phyloP scores from a whole-genome alignment of 192 early-diverging fungal genomes.

The Blastocladiella britannica region DNA sequence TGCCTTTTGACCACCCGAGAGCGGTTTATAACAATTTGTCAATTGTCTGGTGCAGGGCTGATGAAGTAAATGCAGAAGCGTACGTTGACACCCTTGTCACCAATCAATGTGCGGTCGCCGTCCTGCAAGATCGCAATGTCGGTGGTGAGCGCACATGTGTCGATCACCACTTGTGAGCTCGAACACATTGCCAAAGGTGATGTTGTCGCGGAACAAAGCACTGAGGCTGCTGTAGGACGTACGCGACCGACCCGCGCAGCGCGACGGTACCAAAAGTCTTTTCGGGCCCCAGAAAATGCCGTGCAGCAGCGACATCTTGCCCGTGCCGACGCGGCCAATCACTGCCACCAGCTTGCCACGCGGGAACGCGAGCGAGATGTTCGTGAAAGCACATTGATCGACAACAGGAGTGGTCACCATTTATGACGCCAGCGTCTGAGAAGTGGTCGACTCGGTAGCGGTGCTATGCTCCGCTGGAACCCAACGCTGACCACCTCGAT shows the following conservation, averaged over 20 bases:
- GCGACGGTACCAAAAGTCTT: background rate
- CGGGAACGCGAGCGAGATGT: too few relatives aligned
- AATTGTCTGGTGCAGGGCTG: too few relatives aligned
- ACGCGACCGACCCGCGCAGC: background rate
- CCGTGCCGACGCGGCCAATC: constrained; percentile 18
- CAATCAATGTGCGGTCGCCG: constrained; percentile 8
- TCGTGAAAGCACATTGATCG: too few relatives aligned
- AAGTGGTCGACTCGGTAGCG: too few relatives aligned
- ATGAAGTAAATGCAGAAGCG: too few relatives aligned
- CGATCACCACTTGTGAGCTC: constrained; percentile 2
- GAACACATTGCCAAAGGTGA: constrained; percentile 3
- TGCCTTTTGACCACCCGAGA: constrained; percentile 8
- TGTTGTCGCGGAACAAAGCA: constrained; percentile 5
- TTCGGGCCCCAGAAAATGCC: constrained; percentile 10
- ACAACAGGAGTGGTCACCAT: too few relatives aligned
- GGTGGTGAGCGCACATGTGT: constrained; percentile 3
- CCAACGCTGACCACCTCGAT: too few relatives aligned
- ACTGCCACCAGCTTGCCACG: constrained; percentile 14
- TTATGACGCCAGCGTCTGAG: too few relatives aligned
- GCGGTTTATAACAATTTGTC: too few relatives aligned
- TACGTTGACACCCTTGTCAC: constrained; percentile 9
- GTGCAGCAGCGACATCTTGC: constrained; percentile 11
- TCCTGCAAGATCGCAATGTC: constrained; percentile 4
- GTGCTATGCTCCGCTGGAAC: too few relatives aligned
- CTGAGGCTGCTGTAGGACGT: constrained; percentile 4